phyloP scores from a whole-genome alignment of 805 yeast genomes.

The Starmerella kuoi region DNA sequence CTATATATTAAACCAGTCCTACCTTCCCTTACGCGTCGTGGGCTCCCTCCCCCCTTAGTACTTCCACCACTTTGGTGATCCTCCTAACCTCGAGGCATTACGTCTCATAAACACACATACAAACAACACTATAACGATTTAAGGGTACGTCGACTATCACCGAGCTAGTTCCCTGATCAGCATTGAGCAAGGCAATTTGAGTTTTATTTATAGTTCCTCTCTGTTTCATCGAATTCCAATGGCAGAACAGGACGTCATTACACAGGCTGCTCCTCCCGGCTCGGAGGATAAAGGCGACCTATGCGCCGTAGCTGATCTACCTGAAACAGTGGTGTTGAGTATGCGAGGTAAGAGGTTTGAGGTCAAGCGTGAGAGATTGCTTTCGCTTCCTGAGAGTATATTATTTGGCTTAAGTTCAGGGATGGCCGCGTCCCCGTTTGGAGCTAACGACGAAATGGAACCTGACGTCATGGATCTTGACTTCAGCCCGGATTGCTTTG shows the following conservation, averaged over 20 bases:
- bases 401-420: conserved; percentile 47
- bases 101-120: no score
- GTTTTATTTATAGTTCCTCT: no score
- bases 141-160: no score
- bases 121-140: no score
- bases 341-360: conserved; percentile 63
- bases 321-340: conserved; percentile 44
- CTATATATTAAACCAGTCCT: no score
- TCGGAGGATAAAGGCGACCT: conserved; percentile 5
- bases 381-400: conserved; percentile 84
- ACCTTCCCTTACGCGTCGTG: no score
- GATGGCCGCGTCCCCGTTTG: conserved; percentile 23
- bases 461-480: conserved; percentile 39
- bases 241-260: conserved; percentile 17
- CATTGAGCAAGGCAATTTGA: no score
- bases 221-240: no score
- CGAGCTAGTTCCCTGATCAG: no score
- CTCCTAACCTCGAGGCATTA: no score
- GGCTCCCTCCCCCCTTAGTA: no score
- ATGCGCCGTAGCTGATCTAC: conserved; percentile 15
- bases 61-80: no score
- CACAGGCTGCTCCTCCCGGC: conserved; percentile 18
- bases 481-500: conserved; percentile 76
- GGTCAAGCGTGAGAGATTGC: conserved; percentile 75
- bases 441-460: conserved; percentile 11